Conservation (phyloP, 169 alveolate species). For the Cryptosporidium parvum region DNA sequence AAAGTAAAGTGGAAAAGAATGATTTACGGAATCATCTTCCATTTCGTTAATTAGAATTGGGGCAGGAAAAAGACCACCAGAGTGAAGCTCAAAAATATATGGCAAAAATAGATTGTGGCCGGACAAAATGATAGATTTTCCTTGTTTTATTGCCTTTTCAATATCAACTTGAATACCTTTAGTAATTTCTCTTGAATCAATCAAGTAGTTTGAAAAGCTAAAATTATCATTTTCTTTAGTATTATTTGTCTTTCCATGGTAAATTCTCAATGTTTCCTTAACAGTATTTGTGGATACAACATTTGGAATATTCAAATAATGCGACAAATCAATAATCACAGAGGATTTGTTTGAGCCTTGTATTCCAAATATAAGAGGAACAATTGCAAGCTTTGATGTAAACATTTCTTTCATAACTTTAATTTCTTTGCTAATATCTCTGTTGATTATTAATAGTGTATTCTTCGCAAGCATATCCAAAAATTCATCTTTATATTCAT, state of each 20-base stretch:
- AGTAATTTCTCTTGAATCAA: conserved; percentile 12
- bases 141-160: conserved; percentile 61
- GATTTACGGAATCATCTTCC: background rate
- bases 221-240: background rate
- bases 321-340: conserved; percentile 11
- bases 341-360: conserved; percentile 28
- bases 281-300: conserved; percentile 41
- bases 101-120: conserved; percentile 57
- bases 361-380: conserved; percentile 61
- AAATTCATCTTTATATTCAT: background rate
- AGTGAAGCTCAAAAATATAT: conserved; percentile 16
- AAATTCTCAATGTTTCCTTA: conserved; percentile 22
- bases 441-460: background rate
- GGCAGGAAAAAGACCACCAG: conserved; percentile 29
- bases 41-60: background rate
- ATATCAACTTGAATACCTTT: conserved; percentile 15
- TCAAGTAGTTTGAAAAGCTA: background rate
- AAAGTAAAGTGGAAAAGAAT: background rate
- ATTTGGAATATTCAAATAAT: conserved; percentile 60
- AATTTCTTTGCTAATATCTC: conserved; percentile 17
- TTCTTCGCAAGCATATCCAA: background rate
- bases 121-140: conserved; percentile 55
- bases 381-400: conserved; percentile 36
- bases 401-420: conserved; percentile 25
- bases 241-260: background rate